Percentiles rank a stretch among this genome's conserved stretches.
Evolutionary conservation across 202 grass and related monocot species (phyloP).

Genomic region (Carex arenaria): DNA sequence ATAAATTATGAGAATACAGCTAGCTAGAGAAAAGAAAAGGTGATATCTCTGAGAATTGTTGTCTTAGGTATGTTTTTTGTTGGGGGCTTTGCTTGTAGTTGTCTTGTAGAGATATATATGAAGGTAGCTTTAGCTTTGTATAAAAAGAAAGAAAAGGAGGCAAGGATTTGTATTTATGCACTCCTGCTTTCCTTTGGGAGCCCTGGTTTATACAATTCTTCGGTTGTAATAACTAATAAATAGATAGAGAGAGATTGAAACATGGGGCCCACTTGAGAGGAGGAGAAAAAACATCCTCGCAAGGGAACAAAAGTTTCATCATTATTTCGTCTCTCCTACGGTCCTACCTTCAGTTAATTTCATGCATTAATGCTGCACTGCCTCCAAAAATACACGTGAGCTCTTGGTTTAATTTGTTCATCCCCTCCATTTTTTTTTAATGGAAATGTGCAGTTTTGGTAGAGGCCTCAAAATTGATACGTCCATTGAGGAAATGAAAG

Average conservation of each 20-base stretch:
- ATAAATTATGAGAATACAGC: slow-evolving; percentile 15
- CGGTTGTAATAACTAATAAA: slow-evolving; percentile 23
- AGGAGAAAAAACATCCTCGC: slow-evolving; percentile 13
- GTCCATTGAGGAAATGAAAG: neutral
- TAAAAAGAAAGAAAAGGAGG: slow-evolving; percentile 11
- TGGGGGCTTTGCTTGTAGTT: slow-evolving; percentile 11
- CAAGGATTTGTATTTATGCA: slow-evolving; percentile 12
- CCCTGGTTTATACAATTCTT: slow-evolving; percentile 29
- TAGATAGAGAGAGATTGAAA: slow-evolving; percentile 9
- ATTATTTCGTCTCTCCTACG: slow-evolving; percentile 23
- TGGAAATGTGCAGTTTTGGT: neutral
- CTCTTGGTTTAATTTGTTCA: neutral
- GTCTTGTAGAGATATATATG: neutral
- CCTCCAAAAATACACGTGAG: slow-evolving; percentile 30
- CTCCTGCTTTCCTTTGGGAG: slow-evolving; percentile 1
- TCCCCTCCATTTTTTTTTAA: neutral
- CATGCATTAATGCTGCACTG: slow-evolving; percentile 17
- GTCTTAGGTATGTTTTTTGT: neutral
- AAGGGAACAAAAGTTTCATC: slow-evolving; percentile 22
- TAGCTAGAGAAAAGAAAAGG: neutral
- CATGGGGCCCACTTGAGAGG: slow-evolving; percentile 1
- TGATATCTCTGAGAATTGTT: slow-evolving; percentile 20
- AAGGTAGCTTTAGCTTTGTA: slow-evolving; percentile 28
- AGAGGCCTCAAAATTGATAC: neutral
- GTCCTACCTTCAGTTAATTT: slow-evolving; percentile 28